Percentiles rank a stretch among this genome's conserved stretches.
Evolutionary conservation across 306 rosid species (phyloP).

Genomic region (Carpinus fangiana): DNA sequence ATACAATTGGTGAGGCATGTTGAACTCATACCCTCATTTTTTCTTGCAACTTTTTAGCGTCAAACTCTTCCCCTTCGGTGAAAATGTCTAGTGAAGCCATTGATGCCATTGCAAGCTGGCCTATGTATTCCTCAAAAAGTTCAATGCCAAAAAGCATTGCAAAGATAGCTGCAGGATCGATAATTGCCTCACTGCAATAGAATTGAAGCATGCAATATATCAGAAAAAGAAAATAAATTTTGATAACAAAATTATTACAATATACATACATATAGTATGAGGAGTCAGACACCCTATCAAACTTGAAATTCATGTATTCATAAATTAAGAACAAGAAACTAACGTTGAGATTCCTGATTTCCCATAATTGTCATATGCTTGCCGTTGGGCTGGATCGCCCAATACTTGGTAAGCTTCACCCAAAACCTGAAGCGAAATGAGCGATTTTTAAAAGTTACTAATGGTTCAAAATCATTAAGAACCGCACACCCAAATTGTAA

Average conservation of each 20-base stretch:
- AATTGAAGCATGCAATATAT: constrained; percentile 19
- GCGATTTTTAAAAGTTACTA: constrained; percentile 14
- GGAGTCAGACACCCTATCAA: constrained; percentile 21
- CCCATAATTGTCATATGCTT: constrained; percentile 87
- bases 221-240: constrained; percentile 17
- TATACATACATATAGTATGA: neutral
- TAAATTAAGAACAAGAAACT: constrained; percentile 33
- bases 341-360: constrained; percentile 97
- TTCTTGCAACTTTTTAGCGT: constrained; percentile 84
- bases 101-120: constrained; percentile 97
- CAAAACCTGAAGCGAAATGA: constrained; percentile 60
- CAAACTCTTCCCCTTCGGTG: constrained; percentile 84
- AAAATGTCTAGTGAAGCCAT: constrained; percentile 93
- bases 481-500: neutral
- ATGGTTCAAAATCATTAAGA: constrained; percentile 12
- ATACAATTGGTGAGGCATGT: neutral
- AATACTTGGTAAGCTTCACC: constrained; percentile 99
- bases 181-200: constrained; percentile 77
- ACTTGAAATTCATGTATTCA: constrained; percentile 13
- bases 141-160: constrained; percentile 99
- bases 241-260: constrained; percentile 1
- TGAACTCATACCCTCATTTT: constrained; percentile 74
- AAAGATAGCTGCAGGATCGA: constrained; percentile 97
- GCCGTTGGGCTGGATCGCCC: constrained; percentile 83
- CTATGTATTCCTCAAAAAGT: constrained; percentile 96